Conservation (phyloP, 805 yeast genomes). For the Candida schatavii region DNA sequence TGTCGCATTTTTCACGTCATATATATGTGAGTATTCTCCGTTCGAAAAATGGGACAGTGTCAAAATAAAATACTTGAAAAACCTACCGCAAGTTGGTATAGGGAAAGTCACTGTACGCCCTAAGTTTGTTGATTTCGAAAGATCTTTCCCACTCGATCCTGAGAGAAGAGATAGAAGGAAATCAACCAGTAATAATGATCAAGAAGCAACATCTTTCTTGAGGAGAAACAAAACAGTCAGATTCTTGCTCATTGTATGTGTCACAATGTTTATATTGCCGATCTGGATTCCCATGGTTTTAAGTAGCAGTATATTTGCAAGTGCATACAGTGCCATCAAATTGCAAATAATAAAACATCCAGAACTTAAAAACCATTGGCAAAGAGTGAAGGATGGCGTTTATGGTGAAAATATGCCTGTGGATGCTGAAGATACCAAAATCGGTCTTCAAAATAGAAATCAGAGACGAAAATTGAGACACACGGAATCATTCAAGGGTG, state of each 20-base stretch:
- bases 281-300: constrained; percentile 50
- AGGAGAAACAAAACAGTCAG: constrained; percentile 26
- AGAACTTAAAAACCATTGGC: constrained; percentile 30
- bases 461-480: constrained; percentile 22
- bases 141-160: constrained; percentile 18
- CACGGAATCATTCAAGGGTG: constrained; percentile 40
- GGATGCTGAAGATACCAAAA: constrained; percentile 28
- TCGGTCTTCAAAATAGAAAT: constrained; percentile 28
- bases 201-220: constrained; percentile 38
- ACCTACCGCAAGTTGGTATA: constrained; percentile 40
- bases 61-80: constrained; percentile 46
- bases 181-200: constrained; percentile 20
- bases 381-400: constrained; percentile 27
- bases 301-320: constrained; percentile 30
- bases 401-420: constrained; percentile 25
- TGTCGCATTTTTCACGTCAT: constrained; percentile 84
- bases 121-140: constrained; percentile 49
- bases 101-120: constrained; percentile 41
- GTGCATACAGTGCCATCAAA: constrained; percentile 40
- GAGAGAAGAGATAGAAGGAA: background rate
- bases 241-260: constrained; percentile 20
- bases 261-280: constrained; percentile 37
- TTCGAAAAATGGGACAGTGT: constrained; percentile 56
- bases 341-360: constrained; percentile 26
- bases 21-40: constrained; percentile 69